Base-by-base conservation (phyloP, 768 basidiomycete genomes). In the Tylopilus balloui region DNA sequence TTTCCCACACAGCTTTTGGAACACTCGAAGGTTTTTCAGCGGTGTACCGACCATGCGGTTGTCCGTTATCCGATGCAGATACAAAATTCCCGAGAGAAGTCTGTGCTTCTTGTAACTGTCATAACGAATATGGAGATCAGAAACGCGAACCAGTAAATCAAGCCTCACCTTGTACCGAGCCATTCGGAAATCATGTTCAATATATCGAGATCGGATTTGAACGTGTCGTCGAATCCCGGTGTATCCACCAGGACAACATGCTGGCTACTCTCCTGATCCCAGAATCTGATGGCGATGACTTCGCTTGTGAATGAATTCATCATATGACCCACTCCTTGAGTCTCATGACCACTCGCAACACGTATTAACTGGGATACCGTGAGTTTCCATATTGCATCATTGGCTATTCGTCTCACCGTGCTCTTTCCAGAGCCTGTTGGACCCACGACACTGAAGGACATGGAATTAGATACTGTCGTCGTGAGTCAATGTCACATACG, bases 51-150 rank as follows among this genome's bases (percentile, higher is more conserved):
- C 60, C 64, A 73, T 65, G 1, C 71, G 63, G 42, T 67, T 67
- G 36, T 73, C 71, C 8, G 69, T 60, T 32, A 74, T 74, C 14
- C 69, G 64, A 48, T 74, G 73, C 13, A 73, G 49, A 48, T 73
- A 74, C 17, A 74, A 15, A 23, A 74, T 63, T 2, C 65, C 71
- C 7, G 66, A 54, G 1, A 74, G 61, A n/a, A 51, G 37, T 10
- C 49, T 56, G 2, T 42, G 4, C 10, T 38, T 37, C 10, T 31
- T 39, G 23, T 56, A 56, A n/a, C 57, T 62, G 20, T 14, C n/a
- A 11, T 20, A 15, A 13, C 13, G 29, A 23, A 0, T 11, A 15
- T 13, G n/a, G 20, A 6, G 24, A 34, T 24, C 17, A 58, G 29
- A 45, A 20, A 20, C 0, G 15, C 3, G 10, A 12, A 1, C 10